Conservation (phyloP, 441 rosid genomes). For the California macrophylla region DNA sequence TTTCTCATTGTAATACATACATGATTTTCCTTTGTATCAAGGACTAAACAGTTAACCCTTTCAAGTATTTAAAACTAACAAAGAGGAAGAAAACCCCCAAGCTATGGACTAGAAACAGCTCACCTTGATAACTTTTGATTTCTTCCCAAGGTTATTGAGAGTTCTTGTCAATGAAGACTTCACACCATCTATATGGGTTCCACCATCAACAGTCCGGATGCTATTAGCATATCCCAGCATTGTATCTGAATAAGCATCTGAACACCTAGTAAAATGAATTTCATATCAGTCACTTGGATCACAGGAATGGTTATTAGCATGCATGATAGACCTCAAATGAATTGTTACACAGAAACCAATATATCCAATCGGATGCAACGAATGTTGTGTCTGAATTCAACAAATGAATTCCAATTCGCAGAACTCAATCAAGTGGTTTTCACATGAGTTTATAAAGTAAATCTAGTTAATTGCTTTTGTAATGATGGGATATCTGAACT, state of each 20-base stretch:
- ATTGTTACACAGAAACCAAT: not conserved
- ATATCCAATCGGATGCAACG: not conserved
- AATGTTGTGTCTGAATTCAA: not conserved
- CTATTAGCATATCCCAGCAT: constrained; percentile 88
- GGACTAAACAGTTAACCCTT: not conserved
- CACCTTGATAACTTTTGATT: constrained; percentile 78
- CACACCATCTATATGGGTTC: constrained; percentile 86
- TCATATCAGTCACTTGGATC: constrained; percentile 12
- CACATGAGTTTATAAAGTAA: not conserved
- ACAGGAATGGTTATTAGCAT: not conserved
- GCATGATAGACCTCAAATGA: not conserved
- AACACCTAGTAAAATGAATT: constrained; percentile 54
- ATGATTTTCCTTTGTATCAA: not conserved
- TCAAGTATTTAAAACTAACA: not conserved
- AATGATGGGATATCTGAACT: not conserved
- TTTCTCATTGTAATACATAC: not conserved
- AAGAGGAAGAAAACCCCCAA: not conserved
- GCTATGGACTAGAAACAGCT: constrained; percentile 15
- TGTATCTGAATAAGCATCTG: constrained; percentile 90
- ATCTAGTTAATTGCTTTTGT: not conserved
- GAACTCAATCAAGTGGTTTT: not conserved
- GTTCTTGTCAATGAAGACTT: constrained; percentile 86
- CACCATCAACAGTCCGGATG: constrained; percentile 87
- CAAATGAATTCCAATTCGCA: not conserved
- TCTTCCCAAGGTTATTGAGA: constrained; percentile 73